A percentile compares a stretch with the other conserved stretches of the same genome.
These are phyloP conservation scores for Pichia thaimueangensis DNA, from an alignment of 805 yeast species.

Conservation along the genomic window DNA sequence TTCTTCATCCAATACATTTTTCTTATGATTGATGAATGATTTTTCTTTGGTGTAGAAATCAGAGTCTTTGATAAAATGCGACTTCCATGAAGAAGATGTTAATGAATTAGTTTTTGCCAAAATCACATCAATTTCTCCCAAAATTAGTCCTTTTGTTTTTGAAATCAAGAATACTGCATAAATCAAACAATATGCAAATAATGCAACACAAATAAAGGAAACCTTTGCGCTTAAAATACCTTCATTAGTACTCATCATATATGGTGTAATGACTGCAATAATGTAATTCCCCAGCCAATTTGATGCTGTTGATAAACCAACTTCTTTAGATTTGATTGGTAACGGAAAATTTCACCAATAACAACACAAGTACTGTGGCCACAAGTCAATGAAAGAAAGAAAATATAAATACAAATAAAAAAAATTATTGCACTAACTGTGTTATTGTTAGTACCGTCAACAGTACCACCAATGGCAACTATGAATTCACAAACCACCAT, in stretches of 20 bases:
- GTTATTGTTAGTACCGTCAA: conserved; percentile 22
- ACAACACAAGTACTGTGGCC: conserved; percentile 76
- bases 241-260: conserved; percentile 56
- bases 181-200: conserved; percentile 39
- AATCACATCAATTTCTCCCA: conserved; percentile 69
- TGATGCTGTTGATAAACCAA: conserved; percentile 64
- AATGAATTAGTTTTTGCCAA: conserved; percentile 30
- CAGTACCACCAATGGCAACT: conserved; percentile 39
- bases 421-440: conserved; percentile 32
- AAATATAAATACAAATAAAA: conserved; percentile 55
- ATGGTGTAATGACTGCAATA: conserved; percentile 73
- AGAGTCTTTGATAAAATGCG: conserved; percentile 19
- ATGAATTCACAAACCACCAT: conserved; percentile 51
- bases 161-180: conserved; percentile 69
- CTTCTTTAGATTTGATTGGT: conserved; percentile 67
- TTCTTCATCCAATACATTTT: conserved; percentile 1
- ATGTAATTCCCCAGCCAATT: conserved; percentile 77
- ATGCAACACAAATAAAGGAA: conserved; percentile 66
- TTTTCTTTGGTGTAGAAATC: conserved; percentile 9
- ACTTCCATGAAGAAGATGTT: conserved; percentile 31
- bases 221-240: conserved; percentile 59
- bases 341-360: conserved; percentile 60
- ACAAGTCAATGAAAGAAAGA: conserved; percentile 78
- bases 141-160: conserved; percentile 74
- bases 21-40: not conserved